Percentiles rank a stretch among this genome's conserved stretches.
Evolutionary conservation across 176 grass and related monocot genomes (phyloP).

Genomic region (Tillandsia fasciculata): DNA sequence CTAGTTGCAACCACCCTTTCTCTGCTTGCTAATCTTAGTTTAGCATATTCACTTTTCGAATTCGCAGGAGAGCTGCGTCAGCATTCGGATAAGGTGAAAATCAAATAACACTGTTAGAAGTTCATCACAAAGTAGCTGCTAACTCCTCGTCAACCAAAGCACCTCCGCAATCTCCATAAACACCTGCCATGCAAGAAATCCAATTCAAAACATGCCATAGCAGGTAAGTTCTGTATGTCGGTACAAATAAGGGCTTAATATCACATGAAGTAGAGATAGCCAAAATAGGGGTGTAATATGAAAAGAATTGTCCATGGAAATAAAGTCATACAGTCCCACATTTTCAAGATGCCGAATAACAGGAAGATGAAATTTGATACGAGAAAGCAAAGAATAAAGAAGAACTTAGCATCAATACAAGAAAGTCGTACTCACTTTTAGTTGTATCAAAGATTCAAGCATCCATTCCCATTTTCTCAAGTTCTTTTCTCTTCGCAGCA

Average conservation of each 20-base stretch:
- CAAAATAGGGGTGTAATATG: too few relatives aligned
- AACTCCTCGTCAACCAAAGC: constrained; percentile 77
- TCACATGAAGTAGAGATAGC: too few relatives aligned
- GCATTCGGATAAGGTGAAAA: neutral
- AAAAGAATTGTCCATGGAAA: too few relatives aligned
- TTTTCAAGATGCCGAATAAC: too few relatives aligned
- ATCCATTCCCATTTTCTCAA: constrained; percentile 44
- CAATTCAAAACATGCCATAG: too few relatives aligned
- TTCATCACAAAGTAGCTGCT: constrained; percentile 6
- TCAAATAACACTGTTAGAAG: neutral
- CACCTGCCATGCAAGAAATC: constrained; percentile 34
- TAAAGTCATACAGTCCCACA: too few relatives aligned
- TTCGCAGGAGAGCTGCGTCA: constrained; percentile 53
- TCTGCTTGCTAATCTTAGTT: constrained; percentile 61
- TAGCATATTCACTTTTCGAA: constrained; percentile 43
- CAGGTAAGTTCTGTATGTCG: too few relatives aligned
- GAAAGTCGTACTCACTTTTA: constrained; percentile 23
- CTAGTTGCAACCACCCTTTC: constrained; percentile 56
- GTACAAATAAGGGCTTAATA: too few relatives aligned
- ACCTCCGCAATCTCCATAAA: constrained; percentile 84
- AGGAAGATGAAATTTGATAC: too few relatives aligned
- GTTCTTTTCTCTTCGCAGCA: constrained; percentile 36
- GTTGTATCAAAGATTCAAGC: constrained; percentile 56
- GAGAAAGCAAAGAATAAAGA: neutral
- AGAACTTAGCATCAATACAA: constrained; percentile 7